Percentiles rank a stretch among this genome's conserved stretches.
Evolutionary conservation across 2,329 filamentous ascomycete genomes (phyloP).

Genomic region (Remersonia thermophila): DNA sequence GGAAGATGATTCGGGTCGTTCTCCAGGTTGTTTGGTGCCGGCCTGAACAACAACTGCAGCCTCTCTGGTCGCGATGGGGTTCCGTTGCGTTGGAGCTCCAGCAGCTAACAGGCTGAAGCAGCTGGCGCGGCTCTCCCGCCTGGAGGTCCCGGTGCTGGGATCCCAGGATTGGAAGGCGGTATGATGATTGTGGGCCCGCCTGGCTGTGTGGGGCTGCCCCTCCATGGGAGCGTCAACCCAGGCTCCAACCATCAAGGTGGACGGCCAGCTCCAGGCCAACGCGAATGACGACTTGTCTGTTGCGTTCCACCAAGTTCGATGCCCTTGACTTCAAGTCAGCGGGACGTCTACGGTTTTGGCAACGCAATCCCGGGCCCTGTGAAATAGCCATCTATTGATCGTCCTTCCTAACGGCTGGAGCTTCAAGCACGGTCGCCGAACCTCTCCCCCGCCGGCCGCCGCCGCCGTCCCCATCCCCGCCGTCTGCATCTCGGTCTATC

Average conservation of each 20-base stretch:
- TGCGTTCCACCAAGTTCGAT: constrained; percentile 3
- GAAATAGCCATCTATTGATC: no score
- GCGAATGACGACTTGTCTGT: constrained; percentile 1
- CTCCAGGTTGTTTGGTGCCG: no score
- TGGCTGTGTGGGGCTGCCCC: constrained; percentile 10
- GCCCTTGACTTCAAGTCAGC: neutral
- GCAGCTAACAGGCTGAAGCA: constrained; percentile 16
- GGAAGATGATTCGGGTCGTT: no score
- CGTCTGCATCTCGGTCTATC: no score
- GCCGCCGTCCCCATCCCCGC: no score
- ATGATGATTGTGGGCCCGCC: no score
- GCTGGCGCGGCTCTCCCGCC: constrained; percentile 22
- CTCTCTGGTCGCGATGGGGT: neutral
- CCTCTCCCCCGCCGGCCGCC: no score
- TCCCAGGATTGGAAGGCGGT: constrained; percentile 13
- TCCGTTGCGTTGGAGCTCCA: constrained; percentile 14
- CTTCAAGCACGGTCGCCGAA: no score
- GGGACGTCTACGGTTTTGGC: no score
- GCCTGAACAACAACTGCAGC: no score
- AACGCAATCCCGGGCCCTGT: no score
- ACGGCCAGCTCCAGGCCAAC: neutral
- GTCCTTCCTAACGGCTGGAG: no score
- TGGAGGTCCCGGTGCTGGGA: constrained; percentile 10
- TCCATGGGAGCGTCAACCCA: constrained; percentile 8
- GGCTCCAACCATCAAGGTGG: neutral